phyloP scores from a whole-genome alignment of 1,284 basidiomycete species.

The Cutaneotrichosporon cavernicola region DNA sequence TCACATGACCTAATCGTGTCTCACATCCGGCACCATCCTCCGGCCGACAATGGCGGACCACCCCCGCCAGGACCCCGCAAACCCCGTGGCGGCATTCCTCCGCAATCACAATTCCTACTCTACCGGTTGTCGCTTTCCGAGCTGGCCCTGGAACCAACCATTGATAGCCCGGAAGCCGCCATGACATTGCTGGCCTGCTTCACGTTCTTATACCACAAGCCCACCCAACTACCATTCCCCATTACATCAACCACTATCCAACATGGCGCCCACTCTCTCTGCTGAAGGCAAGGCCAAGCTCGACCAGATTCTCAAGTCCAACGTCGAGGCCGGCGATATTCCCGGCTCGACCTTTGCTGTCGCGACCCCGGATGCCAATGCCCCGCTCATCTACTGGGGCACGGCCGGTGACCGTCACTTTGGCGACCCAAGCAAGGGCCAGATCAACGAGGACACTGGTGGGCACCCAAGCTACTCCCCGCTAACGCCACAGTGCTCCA shows the following conservation, averaged over 20 bases:
- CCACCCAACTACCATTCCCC: background rate
- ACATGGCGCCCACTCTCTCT: conserved; percentile 15
- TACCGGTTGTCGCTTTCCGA: too few species aligned
- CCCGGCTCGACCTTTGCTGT: conserved; percentile 39
- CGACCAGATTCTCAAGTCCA: conserved; percentile 28
- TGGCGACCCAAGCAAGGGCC: conserved; percentile 30
- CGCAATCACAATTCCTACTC: too few species aligned
- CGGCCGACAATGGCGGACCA: too few species aligned
- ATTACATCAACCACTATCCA: background rate
- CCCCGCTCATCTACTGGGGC: conserved; percentile 31
- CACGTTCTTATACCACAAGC: background rate
- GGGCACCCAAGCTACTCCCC: conserved; percentile 4
- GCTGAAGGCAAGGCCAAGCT: conserved; percentile 28
- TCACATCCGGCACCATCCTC: too few species aligned
- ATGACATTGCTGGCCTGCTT: background rate
- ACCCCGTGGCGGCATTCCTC: too few species aligned
- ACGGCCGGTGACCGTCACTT: conserved; percentile 34
- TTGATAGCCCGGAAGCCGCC: too few species aligned
- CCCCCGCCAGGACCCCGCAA: too few species aligned
- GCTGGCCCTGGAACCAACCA: too few species aligned
- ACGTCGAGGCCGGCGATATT: conserved; percentile 25
- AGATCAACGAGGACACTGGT: conserved; percentile 40
- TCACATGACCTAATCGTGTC: too few species aligned
- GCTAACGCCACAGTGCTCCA: conserved; percentile 29
- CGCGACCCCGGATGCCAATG: conserved; percentile 24